Evolutionary conservation across 2,329 filamentous ascomycete species (phyloP).

Genomic region (Venturiaceae sp.): DNA sequence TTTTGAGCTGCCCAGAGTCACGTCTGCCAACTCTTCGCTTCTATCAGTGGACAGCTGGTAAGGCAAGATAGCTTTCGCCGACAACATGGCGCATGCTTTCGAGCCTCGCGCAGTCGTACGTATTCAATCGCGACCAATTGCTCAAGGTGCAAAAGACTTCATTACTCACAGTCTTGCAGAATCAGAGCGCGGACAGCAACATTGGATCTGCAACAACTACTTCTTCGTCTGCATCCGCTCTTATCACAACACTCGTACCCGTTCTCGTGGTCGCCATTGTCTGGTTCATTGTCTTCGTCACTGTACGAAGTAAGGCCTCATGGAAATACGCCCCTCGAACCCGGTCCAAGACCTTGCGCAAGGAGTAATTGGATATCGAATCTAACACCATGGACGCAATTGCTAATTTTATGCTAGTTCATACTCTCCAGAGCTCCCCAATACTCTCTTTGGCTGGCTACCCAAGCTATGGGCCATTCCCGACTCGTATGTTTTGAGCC

Average conservation of each 20-base stretch:
- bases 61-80: no score
- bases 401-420: conserved; percentile 24
- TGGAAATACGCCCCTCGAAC: conserved; percentile 27
- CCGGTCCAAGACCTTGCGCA: conserved; percentile 12
- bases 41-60: background rate
- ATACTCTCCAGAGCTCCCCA: background rate
- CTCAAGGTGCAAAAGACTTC: no score
- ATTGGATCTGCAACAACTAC: conserved; percentile 10
- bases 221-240: conserved; percentile 40
- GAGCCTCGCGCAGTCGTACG: background rate
- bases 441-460: conserved; percentile 39
- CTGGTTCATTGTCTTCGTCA: conserved; percentile 34
- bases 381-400: conserved; percentile 11
- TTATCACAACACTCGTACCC: conserved; percentile 40
- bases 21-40: background rate
- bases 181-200: conserved; percentile 7
- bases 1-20: background rate
- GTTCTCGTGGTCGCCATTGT: conserved; percentile 33
- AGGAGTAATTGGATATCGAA: conserved; percentile 9
- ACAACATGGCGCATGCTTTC: no score
- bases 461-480: conserved; percentile 31
- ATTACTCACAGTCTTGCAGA: background rate
- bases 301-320: conserved; percentile 31
- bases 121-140: no score
- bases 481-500: conserved; percentile 36